Percentiles rank a stretch among this genome's conserved stretches.
Conservation (phyloP, 2,329 filamentous ascomycete species). For the Penicillium sp. region DNA sequence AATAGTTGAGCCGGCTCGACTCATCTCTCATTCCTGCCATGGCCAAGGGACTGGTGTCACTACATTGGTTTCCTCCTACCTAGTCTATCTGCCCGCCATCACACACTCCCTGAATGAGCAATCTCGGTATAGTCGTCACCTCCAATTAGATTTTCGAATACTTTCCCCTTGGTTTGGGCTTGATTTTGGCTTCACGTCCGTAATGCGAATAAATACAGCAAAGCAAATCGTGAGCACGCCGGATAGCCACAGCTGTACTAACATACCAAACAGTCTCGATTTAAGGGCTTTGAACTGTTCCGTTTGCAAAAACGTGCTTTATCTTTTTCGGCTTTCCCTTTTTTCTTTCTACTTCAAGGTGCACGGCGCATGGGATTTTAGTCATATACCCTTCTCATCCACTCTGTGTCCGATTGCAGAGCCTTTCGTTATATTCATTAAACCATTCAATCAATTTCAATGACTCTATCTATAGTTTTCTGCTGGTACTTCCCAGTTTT, state of each 20-base stretch:
- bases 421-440: constrained; percentile 1
- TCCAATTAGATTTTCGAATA: background rate
- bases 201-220: constrained; percentile 1
- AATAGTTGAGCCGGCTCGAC: constrained; percentile 15
- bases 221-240: constrained; percentile 5
- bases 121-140: constrained; percentile 1
- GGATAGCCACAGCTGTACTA: background rate
- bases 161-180: background rate
- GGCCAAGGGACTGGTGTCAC: background rate
- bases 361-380: constrained; percentile 12
- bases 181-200: background rate
- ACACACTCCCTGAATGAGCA: background rate
- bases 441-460: too few species aligned
- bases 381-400: constrained; percentile 15
- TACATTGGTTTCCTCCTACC: background rate
- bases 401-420: background rate
- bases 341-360: background rate
- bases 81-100: background rate
- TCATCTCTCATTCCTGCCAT: background rate
- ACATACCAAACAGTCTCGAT: background rate
- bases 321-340: background rate
- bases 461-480: too few species aligned
- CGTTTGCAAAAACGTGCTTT: background rate
- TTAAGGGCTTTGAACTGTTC: background rate
- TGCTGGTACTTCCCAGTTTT: too few species aligned